These are phyloP conservation scores for Breynia disticha DNA, from an alignment of 441 rosid species.

Conservation along the genomic window DNA sequence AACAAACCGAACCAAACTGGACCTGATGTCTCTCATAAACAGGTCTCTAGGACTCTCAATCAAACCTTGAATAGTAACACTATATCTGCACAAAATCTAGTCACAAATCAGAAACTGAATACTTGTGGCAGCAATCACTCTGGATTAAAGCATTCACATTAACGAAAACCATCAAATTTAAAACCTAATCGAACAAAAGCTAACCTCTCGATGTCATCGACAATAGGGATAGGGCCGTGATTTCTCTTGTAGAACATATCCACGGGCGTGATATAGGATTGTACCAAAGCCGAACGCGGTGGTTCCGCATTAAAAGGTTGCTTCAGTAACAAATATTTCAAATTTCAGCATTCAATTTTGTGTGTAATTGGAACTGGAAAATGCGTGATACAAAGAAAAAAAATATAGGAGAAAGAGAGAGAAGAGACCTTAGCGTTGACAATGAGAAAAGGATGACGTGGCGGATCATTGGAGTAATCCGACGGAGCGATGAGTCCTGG, in stretches of 20 bases:
- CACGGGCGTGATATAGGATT: constrained; percentile 73
- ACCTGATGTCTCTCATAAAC: constrained; percentile 70
- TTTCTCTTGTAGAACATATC: constrained; percentile 89
- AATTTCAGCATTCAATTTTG: not conserved
- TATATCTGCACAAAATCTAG: constrained; percentile 37
- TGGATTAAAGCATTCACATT: too few relatives aligned
- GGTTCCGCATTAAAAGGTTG: constrained; percentile 98
- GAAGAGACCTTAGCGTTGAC: constrained; percentile 61
- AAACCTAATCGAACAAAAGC: not conserved
- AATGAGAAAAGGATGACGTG: constrained; percentile 62
- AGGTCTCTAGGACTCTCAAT: constrained; percentile 44
- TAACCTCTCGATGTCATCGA: constrained; percentile 65
- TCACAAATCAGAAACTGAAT: not conserved
- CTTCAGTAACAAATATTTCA: constrained; percentile 26
- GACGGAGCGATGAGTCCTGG: constrained; percentile 78
- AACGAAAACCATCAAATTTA: not conserved
- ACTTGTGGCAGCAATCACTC: not conserved
- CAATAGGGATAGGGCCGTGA: constrained; percentile 84
- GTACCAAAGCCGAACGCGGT: constrained; percentile 55
- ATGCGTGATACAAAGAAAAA: too few relatives aligned
- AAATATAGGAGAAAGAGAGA: not conserved
- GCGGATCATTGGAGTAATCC: constrained; percentile 63
- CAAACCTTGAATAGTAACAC: constrained; percentile 44
- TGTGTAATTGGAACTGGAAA: not conserved
- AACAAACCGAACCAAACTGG: not conserved